Base-by-base conservation (phyloP, 768 basidiomycete genomes). In the Lentinula guzmanii region DNA sequence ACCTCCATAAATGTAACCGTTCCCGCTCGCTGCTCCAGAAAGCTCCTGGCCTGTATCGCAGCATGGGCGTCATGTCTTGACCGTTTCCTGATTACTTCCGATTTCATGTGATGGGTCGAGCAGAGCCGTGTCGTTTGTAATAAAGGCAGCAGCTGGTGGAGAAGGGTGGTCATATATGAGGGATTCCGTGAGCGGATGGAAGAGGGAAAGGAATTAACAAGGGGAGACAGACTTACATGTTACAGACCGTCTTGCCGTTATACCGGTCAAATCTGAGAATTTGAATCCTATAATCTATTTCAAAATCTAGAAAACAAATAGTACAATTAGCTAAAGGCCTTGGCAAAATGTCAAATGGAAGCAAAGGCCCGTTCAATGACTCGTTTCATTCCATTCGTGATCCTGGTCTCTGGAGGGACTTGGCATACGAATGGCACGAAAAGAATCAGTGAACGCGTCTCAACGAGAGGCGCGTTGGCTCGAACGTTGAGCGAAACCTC, bases 91-190 rank as follows among this genome's bases (percentile, higher is more conserved):
- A 94, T 91, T 39, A 93, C 86, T 64, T 94, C 92, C 5, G 90
- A 92, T 71, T 93, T 93, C 91, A 94, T 93, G 7, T 89, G 64
- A 93, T 91, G 1, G 92, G 92, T 28, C 92, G 86, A 1, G 89
- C 86, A 18, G 91, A 87, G 16, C 92, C 91, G 70, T 93, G 90
- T 2, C 93, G 76, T 71, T 93, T 93, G 75, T 90, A 91, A 68
- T 93, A 93, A 6, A 93, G 71, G 4, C 91, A 91, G 64, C 91
- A 93, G 35, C 90, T 92, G 55, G 53, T 91, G 54, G 53, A 61
- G 46, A 53, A 52, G 18, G 58, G 61, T 63, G 52, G 50, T 52
- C 63, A 51, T 50, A 53, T 10, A 45, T 43, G 28, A 58, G 52
- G 58, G 37, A 28, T 24, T 41, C 51, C 43, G 51, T 45, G 55